phyloP scores from a whole-genome alignment of 305 asterid genomes.

The Coffea humblotiana region DNA sequence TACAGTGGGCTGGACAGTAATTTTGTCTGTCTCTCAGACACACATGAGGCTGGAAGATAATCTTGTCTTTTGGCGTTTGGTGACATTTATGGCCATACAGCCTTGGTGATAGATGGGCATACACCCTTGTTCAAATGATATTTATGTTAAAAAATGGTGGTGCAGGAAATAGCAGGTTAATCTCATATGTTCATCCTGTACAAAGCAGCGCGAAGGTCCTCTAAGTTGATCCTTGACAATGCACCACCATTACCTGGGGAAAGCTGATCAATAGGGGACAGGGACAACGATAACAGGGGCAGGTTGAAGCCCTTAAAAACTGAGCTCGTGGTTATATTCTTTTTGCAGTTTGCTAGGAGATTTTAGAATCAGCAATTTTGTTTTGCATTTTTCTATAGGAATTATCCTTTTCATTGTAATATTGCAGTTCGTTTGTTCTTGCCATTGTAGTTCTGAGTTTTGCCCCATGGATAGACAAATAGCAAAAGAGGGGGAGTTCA shows the following conservation, averaged over 20 bases:
- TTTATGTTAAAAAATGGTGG: neutral
- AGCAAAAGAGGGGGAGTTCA: neutral
- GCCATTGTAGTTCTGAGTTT: neutral
- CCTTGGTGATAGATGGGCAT: neutral
- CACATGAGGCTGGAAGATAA: neutral
- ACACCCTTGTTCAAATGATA: neutral
- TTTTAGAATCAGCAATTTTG: neutral
- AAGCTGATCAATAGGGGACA: neutral
- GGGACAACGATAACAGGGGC: neutral
- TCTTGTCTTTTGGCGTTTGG: slow-evolving; percentile 18
- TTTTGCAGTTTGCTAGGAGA: slow-evolving; percentile 12
- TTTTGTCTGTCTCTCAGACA: slow-evolving; percentile 15
- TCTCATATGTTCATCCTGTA: slow-evolving; percentile 2
- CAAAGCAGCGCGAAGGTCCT: slow-evolving; percentile 6
- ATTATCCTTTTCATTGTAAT: slow-evolving; percentile 2
- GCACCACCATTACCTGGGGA: neutral
- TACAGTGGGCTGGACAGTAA: slow-evolving; percentile 35
- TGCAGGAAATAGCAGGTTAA: neutral
- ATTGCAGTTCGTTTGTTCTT: neutral
- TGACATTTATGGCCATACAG: neutral
- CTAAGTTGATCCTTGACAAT: neutral
- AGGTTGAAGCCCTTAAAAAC: neutral
- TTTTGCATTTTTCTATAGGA: neutral
- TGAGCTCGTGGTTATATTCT: neutral
- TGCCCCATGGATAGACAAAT: neutral